Evolutionary conservation across 2,329 filamentous ascomycete genomes (phyloP), one percentile per base, ranked within the genome.

Genomic region (Rhytidhysteron rufulum): DNA sequence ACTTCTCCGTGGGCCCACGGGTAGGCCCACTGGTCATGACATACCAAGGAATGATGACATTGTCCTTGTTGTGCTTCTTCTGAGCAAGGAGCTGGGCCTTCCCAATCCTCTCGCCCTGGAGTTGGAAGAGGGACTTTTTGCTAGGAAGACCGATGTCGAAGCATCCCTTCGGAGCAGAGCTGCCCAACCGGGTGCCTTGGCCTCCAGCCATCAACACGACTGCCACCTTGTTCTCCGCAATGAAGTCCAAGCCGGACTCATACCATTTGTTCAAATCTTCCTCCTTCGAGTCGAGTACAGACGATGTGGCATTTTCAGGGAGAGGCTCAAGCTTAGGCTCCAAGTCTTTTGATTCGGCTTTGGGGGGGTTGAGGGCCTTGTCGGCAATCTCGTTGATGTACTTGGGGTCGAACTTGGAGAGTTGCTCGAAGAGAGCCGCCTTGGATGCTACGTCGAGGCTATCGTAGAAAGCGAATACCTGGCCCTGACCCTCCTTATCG

Each of bases 1-100:
- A 98, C 47, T 85, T 75, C 74, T 95, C 86, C n/a, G 93, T 98
- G 30, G 90, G 88, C 46, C 81, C 82, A 52, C 90, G 81, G 6
- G 93, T 98, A 33, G 93, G 93, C 4, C 93, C 93, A 58, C 88
- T 95, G 57, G 93, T 98, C 93, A 98, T 98, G 68, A 98, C 88
- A 71, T 98, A 98, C 93, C 93, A 98, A 10, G 93, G 93, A 31
- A 97, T 83, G 22, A 85, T 73, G 35, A 72, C 73, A 45, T 70
- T 73, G 34, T 58, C 62, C 51, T 77, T 76, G 42, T 78, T 78
- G 39, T 79, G 74, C 62, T 83, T 81, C 66, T 85, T 82, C 54
- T 82, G 77, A 31, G 91, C 90, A 49, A 97, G 74, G 57, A 82
- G 71, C 71, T 97, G 86, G 7, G 95, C 71, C 73, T 89, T 94